phyloP scores from a whole-genome alignment of 2,329 filamentous ascomycete genomes.

The Immersiporthe knoxdaviesiana region DNA sequence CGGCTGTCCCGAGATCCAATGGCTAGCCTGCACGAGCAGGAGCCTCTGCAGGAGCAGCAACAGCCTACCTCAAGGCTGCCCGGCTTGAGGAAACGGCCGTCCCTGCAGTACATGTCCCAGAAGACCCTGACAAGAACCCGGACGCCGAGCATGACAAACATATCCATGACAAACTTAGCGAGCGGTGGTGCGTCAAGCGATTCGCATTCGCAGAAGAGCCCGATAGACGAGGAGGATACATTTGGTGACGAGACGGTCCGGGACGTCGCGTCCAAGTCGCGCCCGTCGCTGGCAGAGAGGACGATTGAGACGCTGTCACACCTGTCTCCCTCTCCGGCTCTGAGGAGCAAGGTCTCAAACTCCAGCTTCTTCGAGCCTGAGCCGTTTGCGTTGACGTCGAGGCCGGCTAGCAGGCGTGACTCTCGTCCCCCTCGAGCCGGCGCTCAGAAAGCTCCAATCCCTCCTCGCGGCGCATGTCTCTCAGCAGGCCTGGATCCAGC shows the following conservation, averaged over 20 bases:
- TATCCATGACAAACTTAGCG: conserved; percentile 21
- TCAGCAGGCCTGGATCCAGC: conserved; percentile 60
- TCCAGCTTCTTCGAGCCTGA: conserved; percentile 77
- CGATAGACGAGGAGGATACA: conserved; percentile 21
- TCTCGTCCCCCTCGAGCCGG: conserved; percentile 62
- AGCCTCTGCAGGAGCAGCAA: conserved; percentile 1
- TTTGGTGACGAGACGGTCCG: conserved; percentile 4
- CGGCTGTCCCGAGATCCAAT: conserved; percentile 26
- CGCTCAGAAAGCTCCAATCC: conserved; percentile 62
- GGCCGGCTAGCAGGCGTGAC: conserved; percentile 45
- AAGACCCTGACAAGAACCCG: conserved; percentile 12
- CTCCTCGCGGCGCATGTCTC: conserved; percentile 50
- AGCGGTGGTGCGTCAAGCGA: conserved; percentile 16
- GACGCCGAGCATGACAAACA: conserved; percentile 21
- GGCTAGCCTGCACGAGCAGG: conserved; percentile 23
- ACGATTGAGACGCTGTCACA: conserved; percentile 83
- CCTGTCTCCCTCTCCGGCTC: conserved; percentile 75
- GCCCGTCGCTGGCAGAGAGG: conserved; percentile 74
- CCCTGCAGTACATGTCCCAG: conserved; percentile 19
- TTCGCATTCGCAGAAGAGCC: conserved; percentile 18
- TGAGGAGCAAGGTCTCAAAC: conserved; percentile 67
- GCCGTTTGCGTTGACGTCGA: conserved; percentile 57
- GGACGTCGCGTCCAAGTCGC: conserved; percentile 34
- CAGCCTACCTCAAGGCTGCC: conserved; percentile 17
- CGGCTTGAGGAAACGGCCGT: conserved; percentile 21